Percentiles rank a stretch among this genome's conserved stretches.
These are phyloP conservation scores for Trichomonascus vanleenenianus DNA, from an alignment of 805 yeast genomes.

Conservation along the genomic window DNA sequence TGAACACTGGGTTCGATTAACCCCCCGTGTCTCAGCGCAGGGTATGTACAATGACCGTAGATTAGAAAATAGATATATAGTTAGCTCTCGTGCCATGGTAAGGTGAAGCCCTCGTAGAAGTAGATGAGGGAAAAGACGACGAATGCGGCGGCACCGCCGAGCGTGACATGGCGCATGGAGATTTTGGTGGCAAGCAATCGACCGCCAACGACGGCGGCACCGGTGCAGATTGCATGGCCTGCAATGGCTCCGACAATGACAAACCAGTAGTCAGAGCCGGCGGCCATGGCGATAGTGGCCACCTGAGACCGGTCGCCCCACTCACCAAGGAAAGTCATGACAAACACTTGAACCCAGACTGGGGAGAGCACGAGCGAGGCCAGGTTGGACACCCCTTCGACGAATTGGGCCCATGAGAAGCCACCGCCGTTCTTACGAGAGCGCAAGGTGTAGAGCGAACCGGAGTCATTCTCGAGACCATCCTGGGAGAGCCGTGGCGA, in stretches of 20 bases:
- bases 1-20: no score
- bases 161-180: constrained; percentile 71
- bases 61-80: not conserved
- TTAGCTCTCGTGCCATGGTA: constrained; percentile 7
- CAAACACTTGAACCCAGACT: constrained; percentile 86
- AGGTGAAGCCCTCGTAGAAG: constrained; percentile 48
- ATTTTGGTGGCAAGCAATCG: constrained; percentile 81
- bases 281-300: constrained; percentile 97
- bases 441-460: constrained; percentile 11
- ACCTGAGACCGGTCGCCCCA: constrained; percentile 99
- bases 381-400: constrained; percentile 42
- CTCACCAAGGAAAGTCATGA: constrained; percentile 94
- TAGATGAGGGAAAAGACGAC: constrained; percentile 75
- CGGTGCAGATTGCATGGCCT: constrained; percentile 86
- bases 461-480: constrained; percentile 28
- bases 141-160: constrained; percentile 87
- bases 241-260: constrained; percentile 82
- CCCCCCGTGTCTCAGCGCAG: no score
- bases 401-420: constrained; percentile 14
- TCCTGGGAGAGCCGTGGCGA: constrained; percentile 24
- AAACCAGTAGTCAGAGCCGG: constrained; percentile 85
- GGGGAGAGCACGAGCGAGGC: constrained; percentile 71
- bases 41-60: no score
- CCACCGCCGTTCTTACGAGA: constrained; percentile 12
- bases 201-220: constrained; percentile 91